These are phyloP conservation scores for Aureococcus anophagefferens DNA, from an alignment of 108 stramenopile species.

Conservation along the genomic window DNA sequence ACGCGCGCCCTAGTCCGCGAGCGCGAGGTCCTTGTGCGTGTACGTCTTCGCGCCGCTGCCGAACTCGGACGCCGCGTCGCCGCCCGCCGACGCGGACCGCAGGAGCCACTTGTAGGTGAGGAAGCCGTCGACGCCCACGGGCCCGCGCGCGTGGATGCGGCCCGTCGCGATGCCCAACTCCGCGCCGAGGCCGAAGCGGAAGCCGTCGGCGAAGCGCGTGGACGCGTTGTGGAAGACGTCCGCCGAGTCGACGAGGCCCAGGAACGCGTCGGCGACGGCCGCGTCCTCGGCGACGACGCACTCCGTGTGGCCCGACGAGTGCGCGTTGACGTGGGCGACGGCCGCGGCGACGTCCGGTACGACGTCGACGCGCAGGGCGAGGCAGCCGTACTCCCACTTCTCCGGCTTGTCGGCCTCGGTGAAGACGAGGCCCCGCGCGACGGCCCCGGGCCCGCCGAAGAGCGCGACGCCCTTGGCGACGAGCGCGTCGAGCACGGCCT, in stretches of 20 bases:
- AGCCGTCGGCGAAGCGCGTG: constrained; percentile 95
- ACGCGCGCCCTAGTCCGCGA: neutral
- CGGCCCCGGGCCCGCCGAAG: constrained; percentile 71
- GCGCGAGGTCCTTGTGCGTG: neutral
- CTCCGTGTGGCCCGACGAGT: constrained; percentile 92
- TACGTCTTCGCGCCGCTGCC: neutral
- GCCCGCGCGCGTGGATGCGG: constrained; percentile 89
- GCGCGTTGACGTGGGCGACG: constrained; percentile 81
- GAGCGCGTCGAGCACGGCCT: constrained; percentile 56
- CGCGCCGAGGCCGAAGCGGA: constrained; percentile 91
- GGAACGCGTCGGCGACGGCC: constrained; percentile 68
- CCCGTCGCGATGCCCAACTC: constrained; percentile 96
- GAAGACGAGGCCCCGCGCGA: constrained; percentile 40
- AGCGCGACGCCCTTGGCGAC: constrained; percentile 72
- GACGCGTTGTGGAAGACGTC: constrained; percentile 97
- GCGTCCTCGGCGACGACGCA: constrained; percentile 74
- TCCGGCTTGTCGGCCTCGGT: constrained; percentile 56
- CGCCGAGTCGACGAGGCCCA: constrained; percentile 81
- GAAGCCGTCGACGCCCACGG: constrained; percentile 92
- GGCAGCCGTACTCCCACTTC: constrained; percentile 84
- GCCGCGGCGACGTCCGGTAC: constrained; percentile 76
- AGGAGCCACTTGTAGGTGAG: constrained; percentile 92
- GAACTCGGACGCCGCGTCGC: neutral
- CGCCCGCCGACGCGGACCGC: constrained; percentile 15
- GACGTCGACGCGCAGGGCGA: constrained; percentile 85